These are phyloP conservation scores for Blastobotrys mokoenaii DNA, from an alignment of 805 yeast genomes.

Conservation along the genomic window DNA sequence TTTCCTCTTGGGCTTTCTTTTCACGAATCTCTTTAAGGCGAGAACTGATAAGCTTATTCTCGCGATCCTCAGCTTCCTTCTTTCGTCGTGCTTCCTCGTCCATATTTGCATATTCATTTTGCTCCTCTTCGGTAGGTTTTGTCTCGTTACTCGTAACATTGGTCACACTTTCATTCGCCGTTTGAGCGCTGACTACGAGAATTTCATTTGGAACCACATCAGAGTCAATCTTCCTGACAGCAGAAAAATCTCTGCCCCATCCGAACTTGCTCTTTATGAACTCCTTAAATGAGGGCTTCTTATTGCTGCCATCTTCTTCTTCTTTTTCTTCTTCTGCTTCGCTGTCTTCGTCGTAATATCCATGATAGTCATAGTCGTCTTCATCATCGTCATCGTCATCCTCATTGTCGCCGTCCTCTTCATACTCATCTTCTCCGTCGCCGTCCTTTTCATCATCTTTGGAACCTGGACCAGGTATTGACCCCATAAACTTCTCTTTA, in stretches of 20 bases:
- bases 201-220: background rate
- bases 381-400: slow-evolving; percentile 4
- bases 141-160: too few relatives aligned
- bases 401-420: slow-evolving; percentile 4
- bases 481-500: too few relatives aligned
- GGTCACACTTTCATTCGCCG: too few relatives aligned
- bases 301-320: background rate
- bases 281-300: background rate
- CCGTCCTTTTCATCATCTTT: background rate
- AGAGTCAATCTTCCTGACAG: background rate
- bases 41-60: background rate
- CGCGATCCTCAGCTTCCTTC: background rate
- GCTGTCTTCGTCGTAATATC: background rate
- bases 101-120: background rate
- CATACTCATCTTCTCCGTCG: background rate
- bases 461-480: background rate
- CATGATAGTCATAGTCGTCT: slow-evolving; percentile 2
- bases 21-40: background rate
- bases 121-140: background rate
- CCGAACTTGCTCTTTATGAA: background rate
- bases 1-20: background rate
- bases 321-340: slow-evolving; percentile 1
- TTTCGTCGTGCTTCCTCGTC: background rate
- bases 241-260: background rate
- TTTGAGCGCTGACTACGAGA: too few relatives aligned